Base-by-base conservation (phyloP, 2,329 filamentous ascomycete species). In the Ramularia collo-cygni region DNA sequence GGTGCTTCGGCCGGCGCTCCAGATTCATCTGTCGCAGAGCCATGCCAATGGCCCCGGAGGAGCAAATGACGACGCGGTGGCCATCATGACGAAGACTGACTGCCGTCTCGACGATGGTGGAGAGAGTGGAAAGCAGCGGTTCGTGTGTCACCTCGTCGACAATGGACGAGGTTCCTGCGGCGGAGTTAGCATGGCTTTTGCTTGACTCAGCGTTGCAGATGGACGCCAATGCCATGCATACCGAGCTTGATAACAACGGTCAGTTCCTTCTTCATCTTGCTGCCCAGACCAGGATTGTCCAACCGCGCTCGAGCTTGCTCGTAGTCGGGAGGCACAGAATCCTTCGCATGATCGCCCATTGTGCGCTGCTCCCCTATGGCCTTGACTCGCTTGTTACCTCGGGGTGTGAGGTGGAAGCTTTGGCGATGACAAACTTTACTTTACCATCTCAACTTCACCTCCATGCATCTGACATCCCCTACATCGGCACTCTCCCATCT, bases 81-180 rank as follows among this genome's bases (percentile, higher is more conserved):
- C 92, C 92, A 79, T 94, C 84, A 64, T 89, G 83, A 51, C 81
- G 81, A 30, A 98, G 73, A 58, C 81, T 85, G 38, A 90, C 83
- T 10, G 87, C 88, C 14, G 92, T 96, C 67, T 96, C 88, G 50
- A 96, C 92, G 51, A 98, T 95, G 44, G 90, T 72, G 45, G 85
- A 89, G 41, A 98, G 71, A 53, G 88, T 94, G 4, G 89, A 92
- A 28, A 98, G 75, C 26, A 95, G 77, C 3, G 92, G 92, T 60
- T 95, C 86, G 66, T 95, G 92, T 15, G 86, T 94, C 60, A 81
- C 84, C 63, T 98, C 92, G 66, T 96, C 87, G 50, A 98, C 89
- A 53, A 98, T 96, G n/a, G 92, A 96, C 64, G 88, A 95, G 33
- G 92, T 96, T 56, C 92, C 92, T 98, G 53, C 19, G 35, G 27